These are phyloP conservation scores for Quercus agrifolia DNA, from an alignment of 306 rosid genomes.

Conservation along the genomic window DNA sequence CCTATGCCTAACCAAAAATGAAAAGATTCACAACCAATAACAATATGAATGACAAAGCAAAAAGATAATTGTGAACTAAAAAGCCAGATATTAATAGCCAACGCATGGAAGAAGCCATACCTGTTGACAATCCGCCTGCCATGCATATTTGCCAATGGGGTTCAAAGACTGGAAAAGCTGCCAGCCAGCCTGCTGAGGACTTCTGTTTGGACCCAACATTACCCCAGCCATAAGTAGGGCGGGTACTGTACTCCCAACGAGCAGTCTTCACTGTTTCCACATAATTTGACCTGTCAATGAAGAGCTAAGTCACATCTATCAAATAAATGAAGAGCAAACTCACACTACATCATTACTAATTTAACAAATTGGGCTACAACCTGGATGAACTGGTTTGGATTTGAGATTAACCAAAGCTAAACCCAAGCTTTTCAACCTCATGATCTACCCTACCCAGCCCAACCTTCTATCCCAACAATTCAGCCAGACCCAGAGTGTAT, in stretches of 20 bases:
- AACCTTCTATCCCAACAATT: too few relatives aligned
- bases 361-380: constrained; percentile 3
- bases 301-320: constrained; percentile 14
- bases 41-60: constrained; percentile 2
- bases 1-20: not conserved
- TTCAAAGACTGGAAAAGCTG: constrained; percentile 96
- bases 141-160: constrained; percentile 99
- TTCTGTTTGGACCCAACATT: constrained; percentile 79
- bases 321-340: constrained; percentile 15
- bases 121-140: constrained; percentile 92
- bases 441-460: too few relatives aligned
- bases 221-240: constrained; percentile 94
- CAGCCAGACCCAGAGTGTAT: too few relatives aligned
- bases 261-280: constrained; percentile 76
- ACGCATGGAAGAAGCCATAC: constrained; percentile 36
- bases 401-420: too few relatives aligned
- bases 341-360: constrained; percentile 16
- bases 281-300: constrained; percentile 67
- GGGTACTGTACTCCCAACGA: constrained; percentile 91
- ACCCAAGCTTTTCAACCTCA: too few relatives aligned
- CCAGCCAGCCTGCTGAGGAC: constrained; percentile 98
- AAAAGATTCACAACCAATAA: constrained; percentile 6
- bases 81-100: constrained; percentile 8
- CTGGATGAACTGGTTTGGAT: too few relatives aligned
- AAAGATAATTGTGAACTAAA: constrained; percentile 9